Conservation (phyloP, 805 yeast species). For the Myxozyma geophila region DNA sequence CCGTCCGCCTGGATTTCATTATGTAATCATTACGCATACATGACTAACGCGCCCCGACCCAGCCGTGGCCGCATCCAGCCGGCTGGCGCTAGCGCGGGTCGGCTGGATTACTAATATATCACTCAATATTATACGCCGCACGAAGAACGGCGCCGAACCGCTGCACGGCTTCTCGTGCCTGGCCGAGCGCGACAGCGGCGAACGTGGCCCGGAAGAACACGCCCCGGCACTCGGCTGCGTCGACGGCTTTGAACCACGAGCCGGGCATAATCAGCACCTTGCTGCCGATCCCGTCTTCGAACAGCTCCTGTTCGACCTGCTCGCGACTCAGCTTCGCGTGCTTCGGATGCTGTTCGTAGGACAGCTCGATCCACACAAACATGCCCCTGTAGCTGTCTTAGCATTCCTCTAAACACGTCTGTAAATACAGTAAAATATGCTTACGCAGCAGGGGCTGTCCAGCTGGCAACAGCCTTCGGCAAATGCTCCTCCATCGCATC, state of each 20-base stretch:
- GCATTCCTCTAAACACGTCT: background rate
- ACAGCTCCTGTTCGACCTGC: slow-evolving; percentile 45
- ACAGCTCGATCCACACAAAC: slow-evolving; percentile 77
- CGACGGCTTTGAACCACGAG: slow-evolving; percentile 47
- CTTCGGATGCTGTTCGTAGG: slow-evolving; percentile 77
- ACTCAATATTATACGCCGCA: slow-evolving; percentile 34
- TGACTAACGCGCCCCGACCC: background rate
- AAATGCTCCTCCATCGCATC: slow-evolving; percentile 69
- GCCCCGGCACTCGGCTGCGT: slow-evolving; percentile 8
- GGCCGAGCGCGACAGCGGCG: slow-evolving; percentile 48
- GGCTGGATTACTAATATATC: too few relatives aligned
- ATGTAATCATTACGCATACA: too few relatives aligned
- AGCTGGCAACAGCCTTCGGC: slow-evolving; percentile 49
- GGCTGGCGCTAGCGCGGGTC: too few relatives aligned
- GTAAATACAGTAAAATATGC: slow-evolving; percentile 46
- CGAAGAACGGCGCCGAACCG: slow-evolving; percentile 45
- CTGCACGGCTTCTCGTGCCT: slow-evolving; percentile 44
- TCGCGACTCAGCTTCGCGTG: slow-evolving; percentile 39
- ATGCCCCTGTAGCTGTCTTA: slow-evolving; percentile 54
- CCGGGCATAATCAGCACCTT: slow-evolving; percentile 50
- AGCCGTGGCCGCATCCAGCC: background rate
- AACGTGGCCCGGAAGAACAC: slow-evolving; percentile 51
- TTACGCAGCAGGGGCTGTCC: slow-evolving; percentile 55
- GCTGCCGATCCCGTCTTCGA: slow-evolving; percentile 43
- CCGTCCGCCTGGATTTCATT: too few relatives aligned